Base-by-base conservation (phyloP, 331 rosid genomes). In the Quercus tomentella region DNA sequence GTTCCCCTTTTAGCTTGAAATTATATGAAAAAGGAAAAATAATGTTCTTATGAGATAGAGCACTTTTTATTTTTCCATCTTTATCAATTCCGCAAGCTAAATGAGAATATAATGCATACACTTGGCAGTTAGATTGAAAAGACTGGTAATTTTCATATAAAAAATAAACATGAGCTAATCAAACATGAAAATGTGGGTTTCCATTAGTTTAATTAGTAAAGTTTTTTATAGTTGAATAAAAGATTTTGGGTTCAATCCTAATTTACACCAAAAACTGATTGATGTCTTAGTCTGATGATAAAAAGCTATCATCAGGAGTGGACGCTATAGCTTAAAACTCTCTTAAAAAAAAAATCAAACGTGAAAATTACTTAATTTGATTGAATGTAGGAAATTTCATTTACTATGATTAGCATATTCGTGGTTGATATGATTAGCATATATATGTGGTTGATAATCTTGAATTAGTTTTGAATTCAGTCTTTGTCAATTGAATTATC, bases 1-100 rank as follows among this genome's bases (percentile, higher is more conserved):
- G 70, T 84, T 79, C 78, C 75, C 82, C 83, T 51, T 84, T 74
- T 84, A 9, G 83, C 84, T 83, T 84, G 78, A 43, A 69, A 77
- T 41, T 41, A 41, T 65, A 62, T 52, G 77, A 58, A 12, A 58
- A 58, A 14, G 54, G 54, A 1, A 49, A 41, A 41, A 7, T 41
- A 41, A 12, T 49, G 16, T 49, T 49, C 54, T 49, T 49, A 49
- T 49, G 54, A 49, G 54, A 49, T 12, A 12, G 17, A 49, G 5
- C 5, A 10, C 17, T 49, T 49, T 49, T 49, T 49, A 49, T 3
- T 11, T 49, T 49, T 49, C 5, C 17, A 49, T 49, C 0, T 49
- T 49, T 49, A 49, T 49, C 17, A 49, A 49, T 49, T 49, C 5
- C 1, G 4, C 16, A 49, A 11, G 15, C 54, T 49, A 14, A 49